Evolutionary conservation across 208 protist genomes (phyloP).

Genomic region (Angomonas ambiguus): DNA sequence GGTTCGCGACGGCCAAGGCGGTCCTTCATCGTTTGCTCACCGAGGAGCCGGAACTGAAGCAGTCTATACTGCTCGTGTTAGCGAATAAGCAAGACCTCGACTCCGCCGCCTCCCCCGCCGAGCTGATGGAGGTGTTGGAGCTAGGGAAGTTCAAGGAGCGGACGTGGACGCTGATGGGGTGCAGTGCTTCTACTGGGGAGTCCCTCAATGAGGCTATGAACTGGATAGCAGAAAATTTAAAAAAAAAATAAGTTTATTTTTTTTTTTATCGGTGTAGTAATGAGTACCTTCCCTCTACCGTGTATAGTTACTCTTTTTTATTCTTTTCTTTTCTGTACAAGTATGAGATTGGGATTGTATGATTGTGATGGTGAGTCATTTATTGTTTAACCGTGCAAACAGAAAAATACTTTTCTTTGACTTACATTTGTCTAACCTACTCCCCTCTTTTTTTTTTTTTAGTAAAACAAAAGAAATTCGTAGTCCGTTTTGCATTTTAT

Average conservation of each 20-base stretch:
- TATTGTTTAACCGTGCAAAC: too few species aligned
- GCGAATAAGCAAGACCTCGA: slow-evolving; percentile 96
- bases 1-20: slow-evolving; percentile 67
- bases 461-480: too few species aligned
- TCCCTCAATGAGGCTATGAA: slow-evolving; percentile 90
- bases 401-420: too few species aligned
- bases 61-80: slow-evolving; percentile 89
- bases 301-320: too few species aligned
- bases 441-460: too few species aligned
- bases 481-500: too few species aligned
- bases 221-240: slow-evolving; percentile 86
- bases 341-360: too few species aligned
- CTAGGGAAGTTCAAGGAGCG: slow-evolving; percentile 86
- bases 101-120: slow-evolving; percentile 68
- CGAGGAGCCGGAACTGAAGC: slow-evolving; percentile 75
- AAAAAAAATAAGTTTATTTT: neutral
- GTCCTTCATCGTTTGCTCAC: slow-evolving; percentile 86
- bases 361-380: too few species aligned
- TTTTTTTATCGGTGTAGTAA: too few species aligned
- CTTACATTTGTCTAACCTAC: too few species aligned
- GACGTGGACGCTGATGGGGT: slow-evolving; percentile 94
- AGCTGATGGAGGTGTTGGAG: slow-evolving; percentile 82
- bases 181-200: slow-evolving; percentile 89
- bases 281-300: too few species aligned
- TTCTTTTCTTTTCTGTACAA: too few species aligned